These are phyloP conservation scores for Paspalum vaginatum DNA, from an alignment of 176 grass and related monocot genomes.

Conservation along the genomic window DNA sequence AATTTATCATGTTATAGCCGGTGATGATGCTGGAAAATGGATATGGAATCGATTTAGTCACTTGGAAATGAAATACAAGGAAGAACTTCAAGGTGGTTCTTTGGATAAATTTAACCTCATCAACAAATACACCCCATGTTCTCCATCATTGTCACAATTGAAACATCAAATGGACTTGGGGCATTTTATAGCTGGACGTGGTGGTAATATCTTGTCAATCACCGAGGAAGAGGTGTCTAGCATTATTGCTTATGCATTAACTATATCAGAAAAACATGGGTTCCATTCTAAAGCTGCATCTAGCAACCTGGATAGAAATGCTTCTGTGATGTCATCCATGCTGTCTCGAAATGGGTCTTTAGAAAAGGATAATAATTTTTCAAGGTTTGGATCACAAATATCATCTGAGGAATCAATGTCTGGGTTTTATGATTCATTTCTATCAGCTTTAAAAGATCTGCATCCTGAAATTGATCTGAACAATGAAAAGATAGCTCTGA, in stretches of 20 bases:
- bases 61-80: conserved; percentile 63
- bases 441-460: conserved; percentile 64
- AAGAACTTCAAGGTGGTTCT: conserved; percentile 68
- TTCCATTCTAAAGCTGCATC: conserved; percentile 43
- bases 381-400: conserved; percentile 10
- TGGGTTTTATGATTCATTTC: conserved; percentile 70
- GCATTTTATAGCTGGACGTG: conserved; percentile 64
- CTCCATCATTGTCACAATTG: conserved; percentile 44
- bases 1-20: conserved; percentile 20
- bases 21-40: conserved; percentile 53
- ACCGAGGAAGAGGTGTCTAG: conserved; percentile 81
- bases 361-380: background rate
- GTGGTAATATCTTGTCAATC: conserved; percentile 66
- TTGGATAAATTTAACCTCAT: conserved; percentile 73
- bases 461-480: conserved; percentile 73
- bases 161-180: conserved; percentile 43
- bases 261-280: conserved; percentile 69
- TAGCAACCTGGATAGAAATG: conserved; percentile 33
- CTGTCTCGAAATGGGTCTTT: background rate
- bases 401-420: conserved; percentile 44
- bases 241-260: conserved; percentile 72
- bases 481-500: conserved; percentile 62
- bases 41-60: conserved; percentile 69
- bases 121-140: conserved; percentile 59
- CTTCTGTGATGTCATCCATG: background rate